Percentiles rank a stretch among this genome's conserved stretches.
Conservation (phyloP, 225 moss, liverwort and hornwort genomes). For the Ulota crispa region DNA sequence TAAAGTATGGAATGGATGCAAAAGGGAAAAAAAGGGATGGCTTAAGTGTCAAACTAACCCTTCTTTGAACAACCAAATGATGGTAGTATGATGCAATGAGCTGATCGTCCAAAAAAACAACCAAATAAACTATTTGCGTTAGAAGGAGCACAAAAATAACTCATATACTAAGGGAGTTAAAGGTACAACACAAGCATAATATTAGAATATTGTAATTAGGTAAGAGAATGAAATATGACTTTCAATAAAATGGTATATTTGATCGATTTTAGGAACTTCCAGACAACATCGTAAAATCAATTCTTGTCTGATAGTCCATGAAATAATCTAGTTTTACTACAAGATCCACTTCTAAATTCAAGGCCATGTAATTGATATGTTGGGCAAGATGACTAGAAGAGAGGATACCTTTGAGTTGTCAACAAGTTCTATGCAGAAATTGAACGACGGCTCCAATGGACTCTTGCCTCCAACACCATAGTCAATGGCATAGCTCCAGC, state of each 20-base stretch:
- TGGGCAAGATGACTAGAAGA: neutral
- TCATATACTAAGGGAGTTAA: neutral
- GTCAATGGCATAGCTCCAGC: slow-evolving; percentile 90
- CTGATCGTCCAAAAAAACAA: slow-evolving; percentile 41
- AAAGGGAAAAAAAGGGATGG: neutral
- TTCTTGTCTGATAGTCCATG: neutral
- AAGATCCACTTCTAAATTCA: neutral
- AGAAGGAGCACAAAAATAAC: slow-evolving; percentile 11
- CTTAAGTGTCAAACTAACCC: slow-evolving; percentile 46
- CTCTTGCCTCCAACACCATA: slow-evolving; percentile 84
- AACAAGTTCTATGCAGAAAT: slow-evolving; percentile 78
- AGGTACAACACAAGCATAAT: neutral
- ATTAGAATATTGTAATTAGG: no score
- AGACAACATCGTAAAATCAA: neutral
- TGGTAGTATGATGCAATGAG: slow-evolving; percentile 91
- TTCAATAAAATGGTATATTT: no score
- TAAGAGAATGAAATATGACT: no score
- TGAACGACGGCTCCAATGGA: slow-evolving; percentile 86
- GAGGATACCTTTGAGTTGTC: slow-evolving; percentile 71
- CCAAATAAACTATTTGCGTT: slow-evolving; percentile 17
- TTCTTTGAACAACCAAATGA: slow-evolving; percentile 92
- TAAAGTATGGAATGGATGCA: neutral
- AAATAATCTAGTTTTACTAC: neutral
- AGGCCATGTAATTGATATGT: neutral
- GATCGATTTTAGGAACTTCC: neutral